Base-by-base conservation (phyloP, 371 early-diverging fungal genomes). In the Phascolomyces articulosus region DNA sequence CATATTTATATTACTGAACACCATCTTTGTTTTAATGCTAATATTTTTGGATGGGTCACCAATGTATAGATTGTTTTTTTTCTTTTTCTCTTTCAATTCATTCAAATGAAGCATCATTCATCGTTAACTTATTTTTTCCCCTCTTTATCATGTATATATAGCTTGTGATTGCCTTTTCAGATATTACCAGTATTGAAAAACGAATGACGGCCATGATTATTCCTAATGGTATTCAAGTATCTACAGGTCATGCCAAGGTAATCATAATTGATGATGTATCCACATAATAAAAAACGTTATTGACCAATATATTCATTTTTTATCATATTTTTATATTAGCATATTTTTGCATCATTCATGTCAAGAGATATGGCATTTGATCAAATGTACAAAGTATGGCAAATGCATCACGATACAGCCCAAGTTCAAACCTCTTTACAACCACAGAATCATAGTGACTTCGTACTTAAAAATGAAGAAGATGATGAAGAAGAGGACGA, bases 31-130 rank as follows among this genome's bases (percentile, higher is more conserved):
- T 98, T 98, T 71, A 89, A 97, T 72, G 92, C 97, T 58, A 96
- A 95, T 71, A 96, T 97, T 61, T 92, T 97, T 78, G 96, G 98
- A 18, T 97, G 95, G 91, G 89, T 97, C 38, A 96, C 93, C 40
- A 91, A 91, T 66, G 89, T 93, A 83, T 68, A 75, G 10, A 6
- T 31, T 31, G 3, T 31, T 6, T 20, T n/a, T 28, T 4, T 21
- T 26, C 3, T 28, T 31, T 31, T 6, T 31, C 31, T 31, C 9
- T 31, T 31, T 31, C 9, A 31, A 6, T 31, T 31, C n/a, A n/a
- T n/a, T n/a, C n/a, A n/a, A n/a, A n/a, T n/a, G n/a, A n/a, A n/a
- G n/a, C n/a, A 20, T 20, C 15, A 58, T 47, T 59, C 47, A 59
- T 23, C 15, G 20, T 31, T 31, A 6, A 31, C 31, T 31, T 6